Conservation (phyloP, 148 eudicot species). For the Gaultheria prostrata region DNA sequence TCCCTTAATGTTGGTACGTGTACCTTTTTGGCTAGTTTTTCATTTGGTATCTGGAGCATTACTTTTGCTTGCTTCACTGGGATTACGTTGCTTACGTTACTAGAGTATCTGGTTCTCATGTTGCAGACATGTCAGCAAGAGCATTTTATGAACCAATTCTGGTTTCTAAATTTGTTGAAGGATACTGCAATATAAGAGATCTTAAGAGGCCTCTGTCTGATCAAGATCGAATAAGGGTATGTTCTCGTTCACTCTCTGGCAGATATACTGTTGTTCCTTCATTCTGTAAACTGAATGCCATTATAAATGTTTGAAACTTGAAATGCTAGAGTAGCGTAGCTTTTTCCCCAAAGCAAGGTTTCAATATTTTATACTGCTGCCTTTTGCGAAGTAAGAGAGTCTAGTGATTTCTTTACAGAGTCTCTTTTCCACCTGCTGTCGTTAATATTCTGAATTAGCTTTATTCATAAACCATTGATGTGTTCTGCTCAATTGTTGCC, state of each 20-base stretch:
- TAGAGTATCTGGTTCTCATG: too few relatives aligned
- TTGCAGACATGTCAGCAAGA: too few relatives aligned
- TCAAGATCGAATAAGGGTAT: slow-evolving; percentile 52
- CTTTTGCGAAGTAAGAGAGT: not conserved
- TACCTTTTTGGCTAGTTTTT: not conserved
- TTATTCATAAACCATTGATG: too few relatives aligned
- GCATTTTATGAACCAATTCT: too few relatives aligned
- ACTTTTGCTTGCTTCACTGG: not conserved
- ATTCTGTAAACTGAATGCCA: not conserved
- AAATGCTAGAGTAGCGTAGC: not conserved
- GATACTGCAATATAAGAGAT: too few relatives aligned
- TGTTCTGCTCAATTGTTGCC: not conserved
- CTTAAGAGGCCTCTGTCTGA: too few relatives aligned
- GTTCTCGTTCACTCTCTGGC: not conserved
- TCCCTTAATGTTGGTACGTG: slow-evolving; percentile 69
- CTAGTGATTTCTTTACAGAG: not conserved
- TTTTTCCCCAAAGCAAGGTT: not conserved
- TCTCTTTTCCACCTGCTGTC: not conserved
- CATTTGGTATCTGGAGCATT: not conserved
- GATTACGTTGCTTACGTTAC: not conserved
- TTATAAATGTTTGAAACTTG: not conserved
- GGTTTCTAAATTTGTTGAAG: too few relatives aligned
- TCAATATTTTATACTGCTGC: not conserved
- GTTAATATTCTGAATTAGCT: not conserved
- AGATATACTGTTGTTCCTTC: not conserved